Evolutionary conservation across 192 early-diverging fungal species (phyloP), one percentile per base, ranked within the genome.

Genomic region (Backusella morwellensis): DNA sequence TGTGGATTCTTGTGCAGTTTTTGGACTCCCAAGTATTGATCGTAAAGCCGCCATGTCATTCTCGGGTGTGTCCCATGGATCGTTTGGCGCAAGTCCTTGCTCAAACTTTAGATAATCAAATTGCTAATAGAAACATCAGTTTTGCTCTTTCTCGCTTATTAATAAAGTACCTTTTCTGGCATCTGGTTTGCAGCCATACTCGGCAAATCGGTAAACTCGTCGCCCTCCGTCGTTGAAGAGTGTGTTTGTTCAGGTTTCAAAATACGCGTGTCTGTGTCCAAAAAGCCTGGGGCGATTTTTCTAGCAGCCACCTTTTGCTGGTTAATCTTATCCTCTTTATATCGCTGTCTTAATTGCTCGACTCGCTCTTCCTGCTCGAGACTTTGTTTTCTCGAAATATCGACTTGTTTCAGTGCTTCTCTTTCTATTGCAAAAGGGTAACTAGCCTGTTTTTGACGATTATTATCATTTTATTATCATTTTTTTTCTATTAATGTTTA

Each of bases 41-140:
- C 82, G 80, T n/a, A 91, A 75, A n/a, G 86, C 86, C 4, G 82
- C 79, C 68, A 90, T 68, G 50, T 89, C 89, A 77, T 87, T 85
- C 29, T 89, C 86, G n/a, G 85, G 82, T 38, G 85, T 84, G 70
- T 88, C 86, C 87, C 87, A 92, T 2, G 89, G 88, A 77, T 92
- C 89, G 47, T 80, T 81, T n/a, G 90, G 86, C 21, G 89, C 83
- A 36, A 91, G 77, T 29, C 88, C 88, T 73, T 91, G 89, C 72
- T 91, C 90, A 78, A 91, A 91, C 66, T 90, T 87, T 32, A 86
- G 79, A 77, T 81, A 90, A 72, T 89, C 83, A 47, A 91, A 78
- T 32, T 63, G 56, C 56, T 63, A 63, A 63, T 29, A 63, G 19
- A 29, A 63, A 63, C 3, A 29, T 23, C 8, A 63, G 26, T 21